Conservation (phyloP, 169 alveolate species). For the Plasmodium knowlesi region DNA sequence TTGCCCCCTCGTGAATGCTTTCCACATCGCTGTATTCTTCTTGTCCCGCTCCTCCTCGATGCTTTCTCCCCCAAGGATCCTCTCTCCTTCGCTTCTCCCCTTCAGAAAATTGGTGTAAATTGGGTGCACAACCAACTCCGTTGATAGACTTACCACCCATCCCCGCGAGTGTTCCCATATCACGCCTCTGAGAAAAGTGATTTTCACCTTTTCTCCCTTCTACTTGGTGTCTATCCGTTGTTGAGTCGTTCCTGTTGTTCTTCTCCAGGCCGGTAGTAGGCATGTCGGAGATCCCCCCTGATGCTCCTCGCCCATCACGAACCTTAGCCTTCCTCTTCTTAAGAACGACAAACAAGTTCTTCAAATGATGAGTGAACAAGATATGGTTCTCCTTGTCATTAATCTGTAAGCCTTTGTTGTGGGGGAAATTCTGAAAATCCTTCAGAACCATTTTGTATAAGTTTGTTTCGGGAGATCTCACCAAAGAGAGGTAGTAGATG, state of each 20-base stretch:
- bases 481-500: slow-evolving; percentile 48
- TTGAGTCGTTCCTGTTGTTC: not conserved
- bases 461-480: slow-evolving; percentile 14
- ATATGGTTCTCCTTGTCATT: slow-evolving; percentile 18
- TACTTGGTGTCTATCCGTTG: not conserved
- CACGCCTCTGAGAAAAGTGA: not conserved
- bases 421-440: slow-evolving; percentile 75
- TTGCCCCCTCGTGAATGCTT: not conserved
- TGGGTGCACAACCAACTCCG: not conserved
- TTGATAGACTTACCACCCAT: not conserved
- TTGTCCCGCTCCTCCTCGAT: not conserved
- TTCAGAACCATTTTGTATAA: slow-evolving; percentile 33
- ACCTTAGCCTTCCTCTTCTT: slow-evolving; percentile 25
- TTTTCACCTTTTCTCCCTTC: not conserved
- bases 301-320: not conserved
- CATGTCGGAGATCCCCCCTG: not conserved
- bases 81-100: not conserved
- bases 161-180: not conserved
- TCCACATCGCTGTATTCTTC: not conserved
- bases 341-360: slow-evolving; percentile 28
- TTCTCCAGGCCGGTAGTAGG: not conserved
- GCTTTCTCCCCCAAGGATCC: too few relatives aligned
- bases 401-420: slow-evolving; percentile 50
- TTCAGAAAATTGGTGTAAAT: not conserved
- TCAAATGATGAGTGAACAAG: slow-evolving; percentile 33